These are phyloP conservation scores for Mycena pura DNA, from an alignment of 768 basidiomycete species.

Conservation along the genomic window DNA sequence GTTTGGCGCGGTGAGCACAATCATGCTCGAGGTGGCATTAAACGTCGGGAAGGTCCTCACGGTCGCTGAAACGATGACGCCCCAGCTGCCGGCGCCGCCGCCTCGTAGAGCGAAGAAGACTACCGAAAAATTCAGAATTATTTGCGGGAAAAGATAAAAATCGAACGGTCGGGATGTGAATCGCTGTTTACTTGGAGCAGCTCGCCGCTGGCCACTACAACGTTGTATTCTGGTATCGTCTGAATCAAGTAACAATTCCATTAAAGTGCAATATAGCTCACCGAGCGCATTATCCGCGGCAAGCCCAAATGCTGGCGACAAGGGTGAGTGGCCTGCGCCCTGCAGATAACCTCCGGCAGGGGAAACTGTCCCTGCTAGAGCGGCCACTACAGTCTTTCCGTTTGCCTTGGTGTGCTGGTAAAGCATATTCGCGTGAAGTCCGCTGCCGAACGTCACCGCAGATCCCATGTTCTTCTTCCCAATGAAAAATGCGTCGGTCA, in stretches of 20 bases:
- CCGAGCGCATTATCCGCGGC: slow-evolving; percentile 35
- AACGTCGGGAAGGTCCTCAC: slow-evolving; percentile 42
- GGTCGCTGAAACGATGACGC: slow-evolving; percentile 43
- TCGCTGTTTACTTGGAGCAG: slow-evolving; percentile 31
- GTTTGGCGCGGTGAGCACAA: slow-evolving; percentile 22
- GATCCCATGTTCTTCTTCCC: slow-evolving; percentile 26
- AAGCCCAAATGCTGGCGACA: slow-evolving; percentile 32
- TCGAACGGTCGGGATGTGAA: slow-evolving; percentile 31
- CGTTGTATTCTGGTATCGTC: slow-evolving; percentile 27
- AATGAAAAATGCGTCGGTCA: slow-evolving; percentile 30
- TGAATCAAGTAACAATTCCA: background rate
- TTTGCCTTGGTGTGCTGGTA: slow-evolving; percentile 31
- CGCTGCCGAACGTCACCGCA: slow-evolving; percentile 35
- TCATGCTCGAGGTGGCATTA: slow-evolving; percentile 30
- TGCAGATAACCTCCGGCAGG: slow-evolving; percentile 37
- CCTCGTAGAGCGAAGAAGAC: slow-evolving; percentile 38
- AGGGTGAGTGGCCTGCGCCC: slow-evolving; percentile 36
- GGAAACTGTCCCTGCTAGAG: slow-evolving; percentile 30
- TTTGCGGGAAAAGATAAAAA: background rate
- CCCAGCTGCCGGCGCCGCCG: slow-evolving; percentile 42
- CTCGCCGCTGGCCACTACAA: slow-evolving; percentile 37
- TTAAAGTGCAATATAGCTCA: background rate
- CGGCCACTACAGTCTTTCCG: slow-evolving; percentile 34
- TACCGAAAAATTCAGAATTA: background rate
- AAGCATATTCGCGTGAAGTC: slow-evolving; percentile 28